Percentiles rank a stretch among this genome's conserved stretches.
Conservation (phyloP, 345 rosid genomes). For the Acer campestre region DNA sequence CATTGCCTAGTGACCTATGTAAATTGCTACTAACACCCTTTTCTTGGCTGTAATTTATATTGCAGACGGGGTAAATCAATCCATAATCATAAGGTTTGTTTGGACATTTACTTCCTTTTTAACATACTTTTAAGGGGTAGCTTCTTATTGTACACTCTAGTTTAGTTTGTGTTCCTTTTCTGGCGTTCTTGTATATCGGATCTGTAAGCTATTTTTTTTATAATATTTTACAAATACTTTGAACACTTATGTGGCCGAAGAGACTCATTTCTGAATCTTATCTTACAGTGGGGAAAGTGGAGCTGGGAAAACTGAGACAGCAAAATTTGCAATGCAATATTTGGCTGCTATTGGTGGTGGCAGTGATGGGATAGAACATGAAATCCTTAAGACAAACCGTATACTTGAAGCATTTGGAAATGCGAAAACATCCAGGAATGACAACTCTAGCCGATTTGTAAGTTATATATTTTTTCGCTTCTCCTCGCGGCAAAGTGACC, state of each 20-base stretch:
- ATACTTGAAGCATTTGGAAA: slow-evolving; percentile 99
- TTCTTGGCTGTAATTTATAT: slow-evolving; percentile 23
- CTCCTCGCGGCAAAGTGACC: slow-evolving; percentile 7
- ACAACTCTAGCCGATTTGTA: slow-evolving; percentile 95
- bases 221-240: not conserved
- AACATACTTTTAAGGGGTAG: not conserved
- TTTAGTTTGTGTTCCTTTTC: slow-evolving; percentile 1
- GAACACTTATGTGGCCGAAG: not conserved
- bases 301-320: slow-evolving; percentile 98
- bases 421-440: slow-evolving; percentile 89
- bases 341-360: slow-evolving; percentile 90
- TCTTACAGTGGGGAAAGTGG: slow-evolving; percentile 95
- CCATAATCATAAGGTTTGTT: slow-evolving; percentile 88
- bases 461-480: slow-evolving; percentile 30
- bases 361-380: slow-evolving; percentile 63
- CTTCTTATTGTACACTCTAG: not conserved
- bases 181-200: slow-evolving; percentile 12
- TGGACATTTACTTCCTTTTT: slow-evolving; percentile 9
- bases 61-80: slow-evolving; percentile 87
- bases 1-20: not conserved
- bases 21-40: slow-evolving; percentile 17
- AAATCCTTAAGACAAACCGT: slow-evolving; percentile 64
- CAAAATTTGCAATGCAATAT: slow-evolving; percentile 87
- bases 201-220: not conserved
- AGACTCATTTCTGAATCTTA: slow-evolving; percentile 13